Evolutionary conservation across 306 rosid species (phyloP).

Genomic region (Corylus americana): DNA sequence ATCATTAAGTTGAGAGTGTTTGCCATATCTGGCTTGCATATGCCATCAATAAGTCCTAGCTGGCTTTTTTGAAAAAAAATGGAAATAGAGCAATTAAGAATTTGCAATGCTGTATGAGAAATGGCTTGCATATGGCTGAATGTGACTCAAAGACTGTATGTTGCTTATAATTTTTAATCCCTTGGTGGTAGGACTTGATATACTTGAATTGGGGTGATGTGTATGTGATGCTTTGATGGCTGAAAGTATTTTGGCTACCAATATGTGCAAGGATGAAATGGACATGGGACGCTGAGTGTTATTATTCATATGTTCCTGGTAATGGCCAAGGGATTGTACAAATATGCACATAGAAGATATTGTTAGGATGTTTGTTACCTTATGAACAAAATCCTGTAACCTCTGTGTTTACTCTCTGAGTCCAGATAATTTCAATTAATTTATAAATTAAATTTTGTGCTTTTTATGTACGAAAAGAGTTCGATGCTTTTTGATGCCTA

Average conservation of each 20-base stretch:
- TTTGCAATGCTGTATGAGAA: not conserved
- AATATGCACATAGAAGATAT: too few relatives aligned
- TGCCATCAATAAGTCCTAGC: too few relatives aligned
- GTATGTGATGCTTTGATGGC: not conserved
- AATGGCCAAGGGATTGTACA: not conserved
- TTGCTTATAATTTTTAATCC: too few relatives aligned
- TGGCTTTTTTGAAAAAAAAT: too few relatives aligned
- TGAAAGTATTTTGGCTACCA: not conserved
- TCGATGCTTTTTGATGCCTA: not conserved
- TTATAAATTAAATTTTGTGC: not conserved
- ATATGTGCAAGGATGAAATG: too few relatives aligned
- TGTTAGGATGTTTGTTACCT: not conserved
- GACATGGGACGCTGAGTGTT: too few relatives aligned
- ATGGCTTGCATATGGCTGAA: not conserved
- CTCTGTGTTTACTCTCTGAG: not conserved
- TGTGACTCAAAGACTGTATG: not conserved
- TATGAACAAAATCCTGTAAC: not conserved
- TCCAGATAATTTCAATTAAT: not conserved
- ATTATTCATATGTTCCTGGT: too few relatives aligned
- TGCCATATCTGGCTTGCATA: slow-evolving; percentile 6
- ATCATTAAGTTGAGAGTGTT: slow-evolving; percentile 15
- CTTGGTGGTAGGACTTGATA: not conserved
- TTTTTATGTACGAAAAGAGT: not conserved
- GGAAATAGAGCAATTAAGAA: not conserved
- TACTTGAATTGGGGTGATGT: not conserved